phyloP scores from a whole-genome alignment of 1,284 basidiomycete genomes.

The Ganoderma meredithae region DNA sequence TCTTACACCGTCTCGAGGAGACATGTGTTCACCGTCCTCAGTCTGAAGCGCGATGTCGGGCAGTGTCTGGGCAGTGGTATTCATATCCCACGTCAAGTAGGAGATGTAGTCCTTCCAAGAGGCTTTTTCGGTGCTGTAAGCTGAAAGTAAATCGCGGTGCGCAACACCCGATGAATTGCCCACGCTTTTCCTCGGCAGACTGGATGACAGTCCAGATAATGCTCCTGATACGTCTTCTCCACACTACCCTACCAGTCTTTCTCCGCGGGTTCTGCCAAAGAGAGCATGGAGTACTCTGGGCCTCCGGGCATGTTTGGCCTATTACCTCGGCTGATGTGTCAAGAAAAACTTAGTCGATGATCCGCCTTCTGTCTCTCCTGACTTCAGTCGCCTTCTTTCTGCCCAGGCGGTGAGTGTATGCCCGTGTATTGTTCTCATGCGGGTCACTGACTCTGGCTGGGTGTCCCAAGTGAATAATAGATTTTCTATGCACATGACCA shows the following conservation, averaged over 20 bases:
- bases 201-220: background rate
- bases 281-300: background rate
- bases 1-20: background rate
- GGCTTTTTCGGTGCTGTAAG: background rate
- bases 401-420: constrained; percentile 26
- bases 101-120: background rate
- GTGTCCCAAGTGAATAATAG: constrained; percentile 12
- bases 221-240: background rate
- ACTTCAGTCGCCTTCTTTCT: constrained; percentile 2
- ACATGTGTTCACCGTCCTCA: background rate
- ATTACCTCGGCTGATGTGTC: background rate
- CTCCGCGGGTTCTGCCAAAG: background rate
- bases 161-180: background rate
- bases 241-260: background rate
- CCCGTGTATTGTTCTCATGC: constrained; percentile 28
- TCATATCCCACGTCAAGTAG: background rate
- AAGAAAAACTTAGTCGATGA: constrained; percentile 17
- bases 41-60: background rate
- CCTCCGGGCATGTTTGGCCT: background rate
- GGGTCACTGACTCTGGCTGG: background rate
- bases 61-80: background rate
- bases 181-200: background rate
- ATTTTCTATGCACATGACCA: constrained; percentile 17
- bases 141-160: background rate
- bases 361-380: constrained; percentile 8